Base-by-base conservation (phyloP, 257 asterid genomes). In the Solanum bukasovii region DNA sequence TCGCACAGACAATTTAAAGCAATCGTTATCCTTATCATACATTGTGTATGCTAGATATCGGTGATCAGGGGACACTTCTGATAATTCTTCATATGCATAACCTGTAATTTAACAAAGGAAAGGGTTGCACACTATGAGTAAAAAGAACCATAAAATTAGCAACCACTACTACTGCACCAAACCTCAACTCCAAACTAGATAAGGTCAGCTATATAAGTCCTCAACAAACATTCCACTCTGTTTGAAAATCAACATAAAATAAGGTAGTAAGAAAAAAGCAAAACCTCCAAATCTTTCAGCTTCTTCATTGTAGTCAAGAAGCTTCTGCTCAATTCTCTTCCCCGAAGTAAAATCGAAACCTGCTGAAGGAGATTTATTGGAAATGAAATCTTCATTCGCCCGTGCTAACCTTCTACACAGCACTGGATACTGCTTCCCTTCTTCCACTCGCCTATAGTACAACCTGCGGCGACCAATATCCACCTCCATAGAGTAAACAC, bases 41-140 rank as follows among this genome's bases (percentile, higher is more conserved):
- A 97, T 95, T 67, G 98, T 95, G 91, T 97, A 96, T 59, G 99
- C 99, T 90, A 96, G 94, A 94, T 94, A 94, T 18, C 95, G 93
- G 83, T 97, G 99, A 91, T 97, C 98, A 49, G 99, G 99, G 83
- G 99, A 97, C 72, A 97, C 90, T 89, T 96, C 99, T 9, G 99
- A 97, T 89, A 94, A 90, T 91, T 94, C 99, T 90, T 95, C 99
- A 73, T 91, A 95, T 5, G 99, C 97, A 92, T 95, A 93, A 83
- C 99, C 99, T 96, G 91, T 38, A 35, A 87, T 68, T 42, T 20
- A 86, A 78, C 33, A 49, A 33, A 87, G 70, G 12, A 4, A 2
- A 73, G 21, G 71, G 52, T 27, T 40, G 40, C 10, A 25, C 31
- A 38, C 6, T 27, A 61, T 42, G 85, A 81, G 44, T 81, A 81